phyloP scores from a whole-genome alignment of 129 eudicot genomes.

The Scalesia atractyloides region DNA sequence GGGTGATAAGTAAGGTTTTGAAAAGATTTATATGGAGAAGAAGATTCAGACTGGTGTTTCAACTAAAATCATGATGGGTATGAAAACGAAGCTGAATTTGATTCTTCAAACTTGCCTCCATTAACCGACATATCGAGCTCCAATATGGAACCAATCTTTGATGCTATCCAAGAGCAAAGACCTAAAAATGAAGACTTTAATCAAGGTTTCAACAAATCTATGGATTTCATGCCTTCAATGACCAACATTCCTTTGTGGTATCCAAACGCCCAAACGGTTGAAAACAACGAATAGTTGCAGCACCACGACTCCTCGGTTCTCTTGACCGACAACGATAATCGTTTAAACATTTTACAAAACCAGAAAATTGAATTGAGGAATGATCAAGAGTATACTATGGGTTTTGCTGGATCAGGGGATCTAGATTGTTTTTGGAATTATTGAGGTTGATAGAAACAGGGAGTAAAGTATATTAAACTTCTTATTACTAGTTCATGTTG shows the following conservation, averaged over 20 bases:
- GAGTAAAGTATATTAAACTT: constrained; percentile 6
- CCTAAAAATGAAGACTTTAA: constrained; percentile 25
- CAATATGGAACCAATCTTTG: constrained; percentile 39
- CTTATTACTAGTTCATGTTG: not conserved
- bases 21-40: constrained; percentile 54
- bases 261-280: constrained; percentile 31
- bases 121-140: constrained; percentile 47
- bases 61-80: constrained; percentile 2
- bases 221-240: constrained; percentile 4
- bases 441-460: constrained; percentile 29
- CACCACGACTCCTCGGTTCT: constrained; percentile 45
- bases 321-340: constrained; percentile 39
- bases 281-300: constrained; percentile 31
- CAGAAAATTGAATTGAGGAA: constrained; percentile 28
- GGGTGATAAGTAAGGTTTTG: constrained; percentile 75
- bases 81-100: constrained; percentile 16
- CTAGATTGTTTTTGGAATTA: constrained; percentile 66
- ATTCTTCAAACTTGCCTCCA: constrained; percentile 49
- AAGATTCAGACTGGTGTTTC: constrained; percentile 43
- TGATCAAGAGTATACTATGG: constrained; percentile 37
- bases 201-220: constrained; percentile 22
- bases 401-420: constrained; percentile 43
- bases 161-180: constrained; percentile 42
- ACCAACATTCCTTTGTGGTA: constrained; percentile 1
- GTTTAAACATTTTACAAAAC: constrained; percentile 19